Base-by-base conservation (phyloP, 1,284 basidiomycete genomes). In the Phylloboletellus chloephorus region DNA sequence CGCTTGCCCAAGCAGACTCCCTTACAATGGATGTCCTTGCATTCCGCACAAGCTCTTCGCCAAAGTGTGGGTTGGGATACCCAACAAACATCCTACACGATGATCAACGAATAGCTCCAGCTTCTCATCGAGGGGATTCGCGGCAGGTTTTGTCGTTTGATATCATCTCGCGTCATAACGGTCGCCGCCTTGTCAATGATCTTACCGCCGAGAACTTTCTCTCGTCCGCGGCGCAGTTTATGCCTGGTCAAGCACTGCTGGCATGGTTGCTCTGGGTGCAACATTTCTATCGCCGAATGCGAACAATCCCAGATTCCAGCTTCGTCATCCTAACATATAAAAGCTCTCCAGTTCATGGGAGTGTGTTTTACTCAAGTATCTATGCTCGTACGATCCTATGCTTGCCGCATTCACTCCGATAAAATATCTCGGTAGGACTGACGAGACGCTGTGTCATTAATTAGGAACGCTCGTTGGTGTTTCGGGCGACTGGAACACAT, bases 371-470 rank as follows among this genome's bases (percentile, higher is more conserved):
- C 26, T 37, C 36, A 13, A 12, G 24, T 15, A 40, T 16, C 3
- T n/a, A 28, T 65, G 67, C 0, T 70, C 67, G 13, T 71, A 55
- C 38, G 68, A 72, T 44, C 65, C 66, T 16, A 55, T 53, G 12
- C 56, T 72, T 4, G 59, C 58, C 17, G 66, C 69, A 0, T 69
- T 68, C 51, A 64, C 61, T 11, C 66, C 65, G 0, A 66, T 62
- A 20, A 53, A 60, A 39, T 58, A 61, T 44, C 47, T 73, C 5
- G 68, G 69, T 17, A 65, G 66, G 5, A 58, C 60, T 2, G 69
- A 68, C 42, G 48, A 53, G 5, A 63, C 60, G 17, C 22, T 60
- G 1, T 74, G 74, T 41, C 71, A 75, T 43, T 67, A 71, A 46
- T 56, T 67, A 3, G 56, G 60, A 21, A 65, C 64, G 44, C 43